A percentile compares a stretch with the other conserved stretches of the same genome.
phyloP scores from a whole-genome alignment of 768 basidiomycete species.

The Porphyrellus cyaneotinctus region DNA sequence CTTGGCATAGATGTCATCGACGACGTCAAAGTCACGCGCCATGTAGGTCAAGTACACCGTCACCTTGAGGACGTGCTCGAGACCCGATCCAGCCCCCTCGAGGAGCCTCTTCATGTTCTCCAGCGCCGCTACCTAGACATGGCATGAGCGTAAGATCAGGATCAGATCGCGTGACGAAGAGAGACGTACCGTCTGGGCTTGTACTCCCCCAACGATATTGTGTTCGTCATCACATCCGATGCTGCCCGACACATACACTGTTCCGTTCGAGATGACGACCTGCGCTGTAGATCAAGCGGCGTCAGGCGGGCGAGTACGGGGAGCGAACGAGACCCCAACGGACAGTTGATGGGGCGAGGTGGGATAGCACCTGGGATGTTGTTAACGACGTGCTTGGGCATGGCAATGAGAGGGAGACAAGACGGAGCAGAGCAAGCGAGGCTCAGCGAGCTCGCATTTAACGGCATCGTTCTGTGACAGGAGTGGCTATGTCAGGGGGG shows the following conservation, averaged over 20 bases:
- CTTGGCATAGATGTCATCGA: slow-evolving; percentile 38
- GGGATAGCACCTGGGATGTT: slow-evolving; percentile 29
- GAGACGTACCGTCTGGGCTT: slow-evolving; percentile 35
- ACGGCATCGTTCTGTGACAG: neutral
- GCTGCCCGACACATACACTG: slow-evolving; percentile 40
- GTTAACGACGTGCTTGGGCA: slow-evolving; percentile 31
- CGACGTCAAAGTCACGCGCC: slow-evolving; percentile 33
- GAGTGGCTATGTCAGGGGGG: neutral
- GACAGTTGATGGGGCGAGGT: slow-evolving; percentile 35
- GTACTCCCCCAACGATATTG: slow-evolving; percentile 35
- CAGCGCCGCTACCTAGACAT: slow-evolving; percentile 34
- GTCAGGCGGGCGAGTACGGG: neutral
- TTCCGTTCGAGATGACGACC: slow-evolving; percentile 33
- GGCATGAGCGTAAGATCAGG: neutral
- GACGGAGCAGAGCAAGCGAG: neutral
- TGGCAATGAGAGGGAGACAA: neutral
- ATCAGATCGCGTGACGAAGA: neutral
- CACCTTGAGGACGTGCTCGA: slow-evolving; percentile 38
- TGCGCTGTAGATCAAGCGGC: slow-evolving; percentile 31
- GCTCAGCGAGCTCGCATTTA: no score
- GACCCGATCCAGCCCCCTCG: slow-evolving; percentile 35
- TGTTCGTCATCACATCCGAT: slow-evolving; percentile 33
- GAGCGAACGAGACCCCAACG: neutral
- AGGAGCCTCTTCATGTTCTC: slow-evolving; percentile 38
- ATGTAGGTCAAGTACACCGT: slow-evolving; percentile 39